Base-by-base conservation (phyloP, 73 alveolate species). In the Paramecium caudatum region DNA sequence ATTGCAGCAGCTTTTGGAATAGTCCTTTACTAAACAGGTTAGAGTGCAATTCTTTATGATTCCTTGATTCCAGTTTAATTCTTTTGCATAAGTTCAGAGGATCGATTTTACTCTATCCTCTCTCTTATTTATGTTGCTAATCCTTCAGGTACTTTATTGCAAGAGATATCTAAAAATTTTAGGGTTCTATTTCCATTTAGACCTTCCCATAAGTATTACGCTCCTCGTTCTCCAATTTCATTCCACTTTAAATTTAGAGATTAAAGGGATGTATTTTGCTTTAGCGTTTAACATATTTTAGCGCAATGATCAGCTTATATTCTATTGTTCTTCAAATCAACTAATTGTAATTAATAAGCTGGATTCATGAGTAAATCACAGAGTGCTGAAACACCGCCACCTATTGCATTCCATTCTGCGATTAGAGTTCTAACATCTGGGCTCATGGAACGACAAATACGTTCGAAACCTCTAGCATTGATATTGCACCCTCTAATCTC, bases 81-180 rank as follows among this genome's bases (percentile, higher is more conserved):
- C 49, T 82, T 49, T 9, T 30, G 37, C 49, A 47, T 47, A 16
- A 82, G 23, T 21, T 82, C 78, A 9, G 46, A 37, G 37, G 86
- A 34, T 86, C 93, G 61, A 86, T 86, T 86, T 27, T 78, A 36
- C 19, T 86, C 84, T 32, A 86, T 16, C 3, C 47, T 86, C 13
- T 78, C 48, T n/a, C 80, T 61, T 2, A 86, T 78, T 86, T 86
- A 55, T 23, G 87, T 43, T 62, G 84, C 84, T 78, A 86, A 41
- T 86, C 84, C 93, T 86, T 86, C 93, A 0, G 93, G 93, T 37
- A 86, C 85, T 49, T 86, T 86, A 86, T 86, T 86, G 19, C 93
- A 86, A 25, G 93, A 86, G 5, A 86, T 37, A 65, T 86, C 93
- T 61, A 86, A 46, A 43, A 39, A 62, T 61, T 86, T 86, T 19